Evolutionary conservation across 139 green algal species (phyloP), one percentile per base, ranked within the genome.

Genomic region (Picochlorum sp.): DNA sequence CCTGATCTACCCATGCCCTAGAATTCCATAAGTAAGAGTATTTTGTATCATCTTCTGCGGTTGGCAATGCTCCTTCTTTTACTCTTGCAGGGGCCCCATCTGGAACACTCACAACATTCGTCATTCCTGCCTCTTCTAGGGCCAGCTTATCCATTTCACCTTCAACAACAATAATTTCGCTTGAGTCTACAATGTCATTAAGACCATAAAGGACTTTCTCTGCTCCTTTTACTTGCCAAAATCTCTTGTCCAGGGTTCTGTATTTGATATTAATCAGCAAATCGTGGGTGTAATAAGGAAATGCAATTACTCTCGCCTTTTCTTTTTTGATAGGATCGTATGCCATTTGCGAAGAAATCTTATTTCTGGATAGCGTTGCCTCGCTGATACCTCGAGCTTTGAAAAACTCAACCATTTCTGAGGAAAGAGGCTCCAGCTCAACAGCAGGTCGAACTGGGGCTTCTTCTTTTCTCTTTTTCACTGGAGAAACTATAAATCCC

Each of bases 61-160:
- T 39, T 0, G 82, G 74, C 24, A 81, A 52, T 2, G 65, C 69
- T 24, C 61, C 72, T 20, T 82, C 76, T 63, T 74, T 72, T 9
- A 79, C 78, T 6, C 82, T 74, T 1, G 61, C 44, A 0, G 83
- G 83, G 3, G 81, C 79, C 18, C 85, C 85, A 44, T 87, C 78
- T 2, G 85, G 83, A 39, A 91, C 81, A 16, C 63, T 81, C 18
- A 94, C 76, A 50, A 85, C 85, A 54, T 89, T 85, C 30, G 24
- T 57, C 52, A 89, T 68, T 29, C 88, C 85, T n/a, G 71, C 78
- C 67, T 84, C 69, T 40, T 88, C 73, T 33, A 96, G 50, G 6
- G 84, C 69, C 49, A 96, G 71, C 64, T 94, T 95, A 75, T 96
- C 89, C 70, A 95, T 85, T 73, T 96, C 89, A 7, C 89, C 89